Percentiles rank a stretch among this genome's conserved stretches.
Evolutionary conservation across 2,329 filamentous ascomycete genomes (phyloP).

Genomic region (Zarea fungicola): DNA sequence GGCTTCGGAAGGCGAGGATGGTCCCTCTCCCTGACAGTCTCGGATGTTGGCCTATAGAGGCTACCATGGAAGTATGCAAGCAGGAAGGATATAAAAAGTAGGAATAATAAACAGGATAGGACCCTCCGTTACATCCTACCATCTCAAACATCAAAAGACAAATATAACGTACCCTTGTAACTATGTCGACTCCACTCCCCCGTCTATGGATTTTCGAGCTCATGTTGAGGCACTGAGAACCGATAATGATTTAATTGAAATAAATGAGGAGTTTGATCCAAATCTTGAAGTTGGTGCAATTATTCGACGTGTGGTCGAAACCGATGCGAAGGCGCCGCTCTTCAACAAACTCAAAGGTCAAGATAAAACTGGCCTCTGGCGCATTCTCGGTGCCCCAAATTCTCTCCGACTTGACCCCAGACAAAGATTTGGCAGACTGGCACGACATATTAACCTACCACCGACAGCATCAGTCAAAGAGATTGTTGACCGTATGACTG

Average conservation of each 20-base stretch:
- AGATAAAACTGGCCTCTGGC: conserved; percentile 39
- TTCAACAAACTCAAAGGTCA: conserved; percentile 47
- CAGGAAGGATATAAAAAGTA: too few species aligned
- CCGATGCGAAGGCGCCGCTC: conserved; percentile 41
- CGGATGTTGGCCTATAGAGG: too few species aligned
- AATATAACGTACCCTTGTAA: too few species aligned
- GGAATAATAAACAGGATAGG: too few species aligned
- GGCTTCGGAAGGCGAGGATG: too few species aligned
- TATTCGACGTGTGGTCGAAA: conserved; percentile 39
- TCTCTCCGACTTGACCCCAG: conserved; percentile 28
- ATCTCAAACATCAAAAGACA: too few species aligned
- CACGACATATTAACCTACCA: conserved; percentile 35
- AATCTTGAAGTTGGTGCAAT: conserved; percentile 44
- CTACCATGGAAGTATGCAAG: too few species aligned
- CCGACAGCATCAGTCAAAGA: conserved; percentile 31
- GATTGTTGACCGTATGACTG: conserved; percentile 35
- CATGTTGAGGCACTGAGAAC: conserved; percentile 38
- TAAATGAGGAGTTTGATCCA: conserved; percentile 37
- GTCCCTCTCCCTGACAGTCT: too few species aligned
- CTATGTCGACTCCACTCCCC: too few species aligned
- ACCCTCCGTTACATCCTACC: too few species aligned
- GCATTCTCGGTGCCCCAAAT: conserved; percentile 41
- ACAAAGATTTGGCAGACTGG: conserved; percentile 36
- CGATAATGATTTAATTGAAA: conserved; percentile 41
- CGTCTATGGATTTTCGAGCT: conserved; percentile 36